phyloP scores from a whole-genome alignment of 2,329 filamentous ascomycete species.

The Bretziella fagacearum region DNA sequence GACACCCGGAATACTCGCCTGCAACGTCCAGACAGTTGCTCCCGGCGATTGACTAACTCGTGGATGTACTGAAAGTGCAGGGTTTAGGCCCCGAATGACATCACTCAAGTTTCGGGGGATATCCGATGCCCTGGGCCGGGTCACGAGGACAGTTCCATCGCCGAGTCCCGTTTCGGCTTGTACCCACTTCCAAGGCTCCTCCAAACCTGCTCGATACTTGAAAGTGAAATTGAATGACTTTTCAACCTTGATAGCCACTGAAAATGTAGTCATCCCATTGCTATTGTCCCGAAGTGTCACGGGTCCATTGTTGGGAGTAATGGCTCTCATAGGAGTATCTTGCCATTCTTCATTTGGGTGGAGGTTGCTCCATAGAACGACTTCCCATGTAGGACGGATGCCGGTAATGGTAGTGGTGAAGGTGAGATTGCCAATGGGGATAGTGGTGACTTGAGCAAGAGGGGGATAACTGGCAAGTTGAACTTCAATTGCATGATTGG shows the following conservation, averaged over 20 bases:
- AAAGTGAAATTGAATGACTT: slow-evolving; percentile 39
- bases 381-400: slow-evolving; percentile 42
- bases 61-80: slow-evolving; percentile 35
- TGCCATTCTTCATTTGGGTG: slow-evolving; percentile 35
- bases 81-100: slow-evolving; percentile 41
- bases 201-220: slow-evolving; percentile 41
- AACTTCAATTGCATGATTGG: slow-evolving; percentile 4
- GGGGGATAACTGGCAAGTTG: slow-evolving; percentile 40
- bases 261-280: slow-evolving; percentile 9
- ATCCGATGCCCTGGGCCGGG: slow-evolving; percentile 18
- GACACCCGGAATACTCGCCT: slow-evolving; percentile 32
- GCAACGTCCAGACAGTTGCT: slow-evolving; percentile 55
- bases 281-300: slow-evolving; percentile 15
- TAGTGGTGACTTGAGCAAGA: slow-evolving; percentile 54
- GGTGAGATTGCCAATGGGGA: slow-evolving; percentile 30
- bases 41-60: slow-evolving; percentile 48
- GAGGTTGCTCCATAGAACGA: slow-evolving; percentile 51
- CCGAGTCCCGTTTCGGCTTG: slow-evolving; percentile 43
- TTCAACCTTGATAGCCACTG: neutral
- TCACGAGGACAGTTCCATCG: slow-evolving; percentile 47
- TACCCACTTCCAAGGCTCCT: slow-evolving; percentile 52
- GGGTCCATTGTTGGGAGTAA: slow-evolving; percentile 22
- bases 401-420: slow-evolving; percentile 59
- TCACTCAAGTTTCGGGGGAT: slow-evolving; percentile 29
- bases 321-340: slow-evolving; percentile 27